Evolutionary conservation across 768 basidiomycete species (phyloP).

Genomic region (Trichaptum fuscoviolaceum): DNA sequence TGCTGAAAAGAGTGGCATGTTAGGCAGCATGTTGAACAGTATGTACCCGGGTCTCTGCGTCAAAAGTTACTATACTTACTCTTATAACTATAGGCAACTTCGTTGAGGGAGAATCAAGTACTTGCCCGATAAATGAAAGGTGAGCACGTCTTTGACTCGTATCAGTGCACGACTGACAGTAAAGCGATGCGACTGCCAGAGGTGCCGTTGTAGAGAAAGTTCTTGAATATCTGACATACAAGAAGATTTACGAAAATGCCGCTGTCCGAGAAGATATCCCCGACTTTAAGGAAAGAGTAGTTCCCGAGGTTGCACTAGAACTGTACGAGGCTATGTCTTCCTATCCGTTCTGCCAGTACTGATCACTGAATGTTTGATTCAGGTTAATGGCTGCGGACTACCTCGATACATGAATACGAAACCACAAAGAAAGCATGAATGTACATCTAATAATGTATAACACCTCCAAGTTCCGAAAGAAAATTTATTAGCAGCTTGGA

Average conservation of each 20-base stretch:
- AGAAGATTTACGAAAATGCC: slow-evolving; percentile 30
- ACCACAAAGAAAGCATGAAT: neutral
- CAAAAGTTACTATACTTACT: neutral
- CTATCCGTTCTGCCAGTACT: neutral
- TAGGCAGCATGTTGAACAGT: slow-evolving; percentile 26
- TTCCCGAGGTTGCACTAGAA: slow-evolving; percentile 37
- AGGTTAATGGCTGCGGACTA: slow-evolving; percentile 31
- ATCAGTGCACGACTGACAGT: neutral
- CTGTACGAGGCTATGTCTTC: slow-evolving; percentile 25
- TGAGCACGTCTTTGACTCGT: slow-evolving; percentile 1
- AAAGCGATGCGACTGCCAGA: slow-evolving; percentile 12
- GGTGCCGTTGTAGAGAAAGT: slow-evolving; percentile 37
- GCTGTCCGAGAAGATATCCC: slow-evolving; percentile 32
- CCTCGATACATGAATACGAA: slow-evolving; percentile 15
- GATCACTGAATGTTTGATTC: neutral
- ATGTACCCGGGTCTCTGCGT: neutral
- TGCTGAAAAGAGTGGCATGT: slow-evolving; percentile 29
- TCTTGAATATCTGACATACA: slow-evolving; percentile 37
- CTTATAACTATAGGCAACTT: slow-evolving; percentile 16
- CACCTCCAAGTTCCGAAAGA: too few species aligned
- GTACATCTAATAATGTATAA: neutral
- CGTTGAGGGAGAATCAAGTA: slow-evolving; percentile 24
- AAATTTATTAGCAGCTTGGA: too few species aligned
- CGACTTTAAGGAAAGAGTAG: slow-evolving; percentile 36
- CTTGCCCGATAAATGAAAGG: slow-evolving; percentile 25